Conservation (phyloP, 331 rosid species). For the Spiraea crenata region DNA sequence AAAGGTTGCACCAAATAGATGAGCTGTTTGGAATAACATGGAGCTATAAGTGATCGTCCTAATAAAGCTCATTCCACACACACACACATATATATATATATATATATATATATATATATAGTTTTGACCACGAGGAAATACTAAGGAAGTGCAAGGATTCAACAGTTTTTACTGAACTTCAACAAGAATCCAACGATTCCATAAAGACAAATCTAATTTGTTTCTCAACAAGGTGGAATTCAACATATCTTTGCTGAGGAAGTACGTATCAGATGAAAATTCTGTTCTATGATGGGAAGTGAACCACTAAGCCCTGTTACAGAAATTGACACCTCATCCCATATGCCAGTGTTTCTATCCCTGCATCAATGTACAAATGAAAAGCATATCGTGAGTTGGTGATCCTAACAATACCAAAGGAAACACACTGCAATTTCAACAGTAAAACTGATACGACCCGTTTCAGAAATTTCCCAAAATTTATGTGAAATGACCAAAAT, state of each 20-base stretch:
- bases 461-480: too few species aligned
- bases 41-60: background rate
- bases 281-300: constrained; percentile 10
- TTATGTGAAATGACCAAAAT: too few species aligned
- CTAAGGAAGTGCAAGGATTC: background rate
- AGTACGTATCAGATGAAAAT: background rate
- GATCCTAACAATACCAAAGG: constrained; percentile 11
- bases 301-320: constrained; percentile 52
- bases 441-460: too few species aligned
- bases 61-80: background rate
- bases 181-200: background rate
- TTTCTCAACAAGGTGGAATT: background rate
- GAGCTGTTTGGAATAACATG: background rate
- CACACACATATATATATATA: too few species aligned
- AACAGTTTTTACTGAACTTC: background rate
- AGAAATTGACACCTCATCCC: constrained; percentile 90
- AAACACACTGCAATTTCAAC: constrained; percentile 8
- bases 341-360: constrained; percentile 97
- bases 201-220: background rate
- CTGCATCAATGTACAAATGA: constrained; percentile 40
- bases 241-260: background rate
- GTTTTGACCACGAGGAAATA: background rate
- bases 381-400: constrained; percentile 3
- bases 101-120: too few species aligned
- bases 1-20: background rate